Base-by-base conservation (phyloP, 2,329 filamentous ascomycete genomes). In the Hypoxylon sp. region DNA sequence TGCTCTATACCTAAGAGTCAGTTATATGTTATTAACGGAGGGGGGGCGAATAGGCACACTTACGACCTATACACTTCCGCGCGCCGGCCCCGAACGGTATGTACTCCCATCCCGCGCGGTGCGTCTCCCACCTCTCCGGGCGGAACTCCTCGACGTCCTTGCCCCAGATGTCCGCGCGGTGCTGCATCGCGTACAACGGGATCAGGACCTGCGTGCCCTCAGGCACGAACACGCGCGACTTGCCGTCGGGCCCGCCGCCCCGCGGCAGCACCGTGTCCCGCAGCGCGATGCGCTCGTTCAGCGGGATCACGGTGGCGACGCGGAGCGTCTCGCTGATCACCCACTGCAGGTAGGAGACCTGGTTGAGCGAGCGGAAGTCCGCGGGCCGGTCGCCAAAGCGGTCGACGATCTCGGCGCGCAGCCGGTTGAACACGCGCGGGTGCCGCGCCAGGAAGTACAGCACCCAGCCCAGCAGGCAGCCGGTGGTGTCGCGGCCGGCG, bases 401-500 rank as follows among this genome's bases (percentile, higher is more conserved):
- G 31, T 61, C 55, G 0, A 69, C 7, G 13, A 73, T 46, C 7
- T 39, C 44, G 19, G 5, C 15, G 3, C 71, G 67, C 52, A 73
- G 68, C 19, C 58, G 51, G 15, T 44, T 37, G 59, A 54, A 73
- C 6, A 62, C 71, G 7, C 13, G 37, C 1, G 71, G 68, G 59
- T 72, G 52, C 2, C 71, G 67, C 19, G 71, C 71, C 2, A 73
- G 63, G 58, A 73, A 71, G 65, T 73, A 73, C 7, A 72, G 17
- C 0, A 70, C 68, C 72, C 72, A 73, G 8, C 83, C 81, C 1
- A 88, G 77, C 2, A 86, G 78, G 8, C 78, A 80, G 1, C 84
- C 85, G 0, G 86, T 88, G 1, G 86, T 87, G 71, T 88, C 86
- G n/a, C 86, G 81, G 0, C 84, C 85, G 0, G 85, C 86, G 24